phyloP scores from a whole-genome alignment of 2,329 filamentous ascomycete genomes.

The Aspergillus nomiae region DNA sequence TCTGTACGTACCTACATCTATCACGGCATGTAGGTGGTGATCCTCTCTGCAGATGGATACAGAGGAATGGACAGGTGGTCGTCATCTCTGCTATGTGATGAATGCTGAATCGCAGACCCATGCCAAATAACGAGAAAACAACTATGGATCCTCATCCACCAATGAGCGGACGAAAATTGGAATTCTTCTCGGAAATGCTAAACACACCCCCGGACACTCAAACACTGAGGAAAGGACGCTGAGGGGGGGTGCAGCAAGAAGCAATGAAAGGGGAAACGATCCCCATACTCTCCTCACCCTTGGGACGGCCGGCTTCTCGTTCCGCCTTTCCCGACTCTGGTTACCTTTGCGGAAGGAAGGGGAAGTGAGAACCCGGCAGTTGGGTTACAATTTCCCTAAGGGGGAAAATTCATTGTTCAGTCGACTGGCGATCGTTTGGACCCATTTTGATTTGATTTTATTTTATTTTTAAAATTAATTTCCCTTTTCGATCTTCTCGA shows the following conservation, averaged over 20 bases:
- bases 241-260: not conserved
- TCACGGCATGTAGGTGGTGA: not conserved
- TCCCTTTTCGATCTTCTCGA: not conserved
- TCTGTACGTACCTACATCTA: not conserved
- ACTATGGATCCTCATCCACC: not conserved
- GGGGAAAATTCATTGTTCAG: not conserved
- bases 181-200: not conserved
- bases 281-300: conserved; percentile 10
- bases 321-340: conserved; percentile 10
- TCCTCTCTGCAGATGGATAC: not conserved
- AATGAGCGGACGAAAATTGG: not conserved
- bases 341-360: not conserved
- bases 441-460: not conserved
- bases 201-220: not conserved
- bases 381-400: conserved; percentile 2
- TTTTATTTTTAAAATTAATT: not conserved
- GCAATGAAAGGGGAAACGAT: not conserved
- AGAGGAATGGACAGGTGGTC: conserved; percentile 4
- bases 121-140: not conserved
- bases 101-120: not conserved
- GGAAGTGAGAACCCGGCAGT: not conserved
- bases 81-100: not conserved
- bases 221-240: not conserved
- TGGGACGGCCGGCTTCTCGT: conserved; percentile 8
- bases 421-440: not conserved